Evolutionary conservation across 495 filamentous ascomycete genomes (phyloP), one percentile per base, ranked within the genome.

Genomic region (Rhypophila decipiens): DNA sequence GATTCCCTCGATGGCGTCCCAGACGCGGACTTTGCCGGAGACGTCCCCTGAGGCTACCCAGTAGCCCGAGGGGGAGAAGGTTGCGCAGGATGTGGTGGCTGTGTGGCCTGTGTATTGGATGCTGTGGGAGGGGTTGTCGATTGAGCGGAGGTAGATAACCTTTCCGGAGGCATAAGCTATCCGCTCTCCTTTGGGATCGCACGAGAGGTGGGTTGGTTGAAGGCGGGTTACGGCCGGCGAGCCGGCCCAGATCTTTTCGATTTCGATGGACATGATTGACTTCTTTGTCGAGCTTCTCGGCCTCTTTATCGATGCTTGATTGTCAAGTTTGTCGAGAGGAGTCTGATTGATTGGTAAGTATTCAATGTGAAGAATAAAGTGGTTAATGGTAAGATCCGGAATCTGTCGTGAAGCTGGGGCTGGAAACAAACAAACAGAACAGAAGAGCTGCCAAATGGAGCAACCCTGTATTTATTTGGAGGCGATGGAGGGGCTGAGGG

Each of bases 151-250:
- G 70, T 95, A 97, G 62, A 96, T 84, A 34, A 91, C 96, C 77
- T 97, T 97, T 55, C 88, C 89, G 27, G 88, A 90, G 41, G 93
- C 88, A 62, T 97, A 98, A 42, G 89, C 87, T 64, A 98, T 82
- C 47, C 88, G 81, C 70, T 96, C 86, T 46, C 94, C 93, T 65
- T 95, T 95, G 23, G 85, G 66, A 64, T 98, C 94, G 19, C 83
- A 80, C 24, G 90, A 91, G 41, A 98, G 82, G 58, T 88, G 87
- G 13, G 93, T 96, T 49, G 91, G 87, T 53, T 88, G 83, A 42
- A 90, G 90, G 52, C 93, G 84, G 47, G 78, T 83, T 13, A 91
- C 96, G 41, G 82, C 81, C 49, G 93, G 93, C 55, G 69, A 61
- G 21, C 75, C 75, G 19, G 75, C 75, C 24, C 78, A 60, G 50